Conservation (phyloP, 495 filamentous ascomycete genomes). For the Xylaria grammica region DNA sequence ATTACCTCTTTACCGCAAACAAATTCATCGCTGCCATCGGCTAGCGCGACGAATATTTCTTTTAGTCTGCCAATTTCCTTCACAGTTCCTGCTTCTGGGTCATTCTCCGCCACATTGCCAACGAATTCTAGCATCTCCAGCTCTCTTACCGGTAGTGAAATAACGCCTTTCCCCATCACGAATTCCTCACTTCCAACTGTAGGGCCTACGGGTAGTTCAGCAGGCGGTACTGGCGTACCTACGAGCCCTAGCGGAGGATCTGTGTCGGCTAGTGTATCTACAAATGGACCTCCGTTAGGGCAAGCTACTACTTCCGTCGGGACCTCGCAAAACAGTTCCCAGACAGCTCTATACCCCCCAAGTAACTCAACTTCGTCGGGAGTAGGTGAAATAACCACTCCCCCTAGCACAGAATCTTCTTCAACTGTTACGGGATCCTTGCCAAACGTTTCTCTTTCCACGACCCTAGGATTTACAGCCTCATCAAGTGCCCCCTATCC, state of each 20-base stretch:
- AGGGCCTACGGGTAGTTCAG: constrained; percentile 23
- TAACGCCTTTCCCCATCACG: constrained; percentile 34
- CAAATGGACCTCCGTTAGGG: background rate
- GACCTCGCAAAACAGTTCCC: constrained; percentile 17
- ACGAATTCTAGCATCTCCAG: constrained; percentile 3
- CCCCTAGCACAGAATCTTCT: constrained; percentile 14
- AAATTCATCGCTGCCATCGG: constrained; percentile 23
- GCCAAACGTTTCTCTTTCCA: background rate
- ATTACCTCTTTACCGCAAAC: constrained; percentile 22
- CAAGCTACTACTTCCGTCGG: background rate
- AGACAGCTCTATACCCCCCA: constrained; percentile 26
- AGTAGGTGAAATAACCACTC: constrained; percentile 16
- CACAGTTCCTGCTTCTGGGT: constrained; percentile 14
- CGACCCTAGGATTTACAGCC: background rate
- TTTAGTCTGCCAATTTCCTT: background rate
- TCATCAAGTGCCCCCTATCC: background rate
- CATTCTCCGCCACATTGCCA: constrained; percentile 9
- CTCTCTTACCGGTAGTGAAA: constrained; percentile 9
- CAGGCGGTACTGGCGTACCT: constrained; percentile 2
- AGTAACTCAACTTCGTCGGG: constrained; percentile 23
- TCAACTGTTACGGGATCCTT: constrained; percentile 10
- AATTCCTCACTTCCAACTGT: constrained; percentile 31
- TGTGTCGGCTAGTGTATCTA: background rate
- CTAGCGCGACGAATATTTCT: constrained; percentile 8
- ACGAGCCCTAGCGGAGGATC: constrained; percentile 2